Evolutionary conservation across 495 filamentous ascomycete species (phyloP).

Genomic region (Penicillium desertorum): DNA sequence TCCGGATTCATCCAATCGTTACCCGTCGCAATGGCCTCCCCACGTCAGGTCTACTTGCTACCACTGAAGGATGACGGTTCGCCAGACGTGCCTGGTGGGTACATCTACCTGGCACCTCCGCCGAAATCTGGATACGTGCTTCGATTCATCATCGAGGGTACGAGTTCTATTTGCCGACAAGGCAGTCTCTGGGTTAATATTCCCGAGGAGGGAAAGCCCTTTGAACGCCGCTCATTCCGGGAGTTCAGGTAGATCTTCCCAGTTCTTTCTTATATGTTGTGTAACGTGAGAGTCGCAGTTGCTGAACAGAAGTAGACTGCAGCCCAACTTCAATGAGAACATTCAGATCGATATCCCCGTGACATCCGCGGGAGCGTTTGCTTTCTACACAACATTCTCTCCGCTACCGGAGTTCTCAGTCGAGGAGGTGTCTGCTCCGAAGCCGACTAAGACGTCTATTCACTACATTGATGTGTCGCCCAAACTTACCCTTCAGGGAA

Average conservation of each 20-base stretch:
- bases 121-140: constrained; percentile 68
- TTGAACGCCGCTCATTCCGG: constrained; percentile 73
- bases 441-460: constrained; percentile 64
- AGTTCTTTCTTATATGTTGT: neutral
- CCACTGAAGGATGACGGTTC: constrained; percentile 89
- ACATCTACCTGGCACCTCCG: constrained; percentile 86
- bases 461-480: constrained; percentile 96
- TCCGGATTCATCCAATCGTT: constrained; percentile 2
- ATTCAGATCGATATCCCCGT: constrained; percentile 88
- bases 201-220: constrained; percentile 69
- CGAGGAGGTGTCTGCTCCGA: constrained; percentile 47
- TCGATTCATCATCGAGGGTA: constrained; percentile 92
- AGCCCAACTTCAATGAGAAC: constrained; percentile 87
- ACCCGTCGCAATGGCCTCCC: constrained; percentile 29
- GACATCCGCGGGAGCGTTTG: constrained; percentile 81
- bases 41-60: constrained; percentile 71
- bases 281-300: neutral
- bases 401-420: constrained; percentile 77
- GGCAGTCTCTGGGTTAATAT: constrained; percentile 97
- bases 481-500: constrained; percentile 67
- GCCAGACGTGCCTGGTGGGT: constrained; percentile 83
- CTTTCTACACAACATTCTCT: constrained; percentile 91
- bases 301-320: constrained; percentile 59
- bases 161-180: constrained; percentile 89
- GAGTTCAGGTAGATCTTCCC: constrained; percentile 70